A percentile compares a stretch with the other conserved stretches of the same genome.
These are phyloP conservation scores for Amanita rubescens DNA, from an alignment of 768 basidiomycete species.

Conservation along the genomic window DNA sequence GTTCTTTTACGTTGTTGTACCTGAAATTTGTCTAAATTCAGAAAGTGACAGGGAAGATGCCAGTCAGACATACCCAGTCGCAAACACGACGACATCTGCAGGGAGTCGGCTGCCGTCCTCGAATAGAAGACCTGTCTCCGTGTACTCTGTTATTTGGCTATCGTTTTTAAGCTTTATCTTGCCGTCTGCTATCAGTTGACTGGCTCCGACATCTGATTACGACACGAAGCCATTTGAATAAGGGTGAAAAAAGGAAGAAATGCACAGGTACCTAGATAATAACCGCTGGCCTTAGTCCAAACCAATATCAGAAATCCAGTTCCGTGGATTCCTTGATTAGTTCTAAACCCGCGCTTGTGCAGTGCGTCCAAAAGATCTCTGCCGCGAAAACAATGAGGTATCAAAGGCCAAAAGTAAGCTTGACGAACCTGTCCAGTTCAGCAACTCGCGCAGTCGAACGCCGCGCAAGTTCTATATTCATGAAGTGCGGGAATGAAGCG, in stretches of 20 bases:
- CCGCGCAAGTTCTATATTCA: conserved; percentile 15
- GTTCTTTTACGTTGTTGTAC: conserved; percentile 33
- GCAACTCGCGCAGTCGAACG: conserved; percentile 13
- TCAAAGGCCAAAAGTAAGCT: too few species aligned
- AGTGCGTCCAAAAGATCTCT: conserved; percentile 41
- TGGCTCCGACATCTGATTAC: conserved; percentile 49
- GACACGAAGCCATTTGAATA: background rate
- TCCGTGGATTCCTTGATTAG: conserved; percentile 33
- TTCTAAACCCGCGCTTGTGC: conserved; percentile 38
- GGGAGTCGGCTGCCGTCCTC: conserved; percentile 38
- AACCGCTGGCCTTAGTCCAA: conserved; percentile 37
- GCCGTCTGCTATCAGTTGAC: conserved; percentile 54
- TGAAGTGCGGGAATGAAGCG: conserved; percentile 37
- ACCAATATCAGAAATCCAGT: conserved; percentile 33
- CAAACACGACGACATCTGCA: conserved; percentile 52
- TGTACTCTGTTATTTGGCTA: conserved; percentile 37
- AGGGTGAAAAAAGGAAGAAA: background rate
- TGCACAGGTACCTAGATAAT: conserved; percentile 41
- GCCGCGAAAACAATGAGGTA: background rate
- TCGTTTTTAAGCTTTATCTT: conserved; percentile 71
- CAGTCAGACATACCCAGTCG: conserved; percentile 39
- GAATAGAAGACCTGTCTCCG: conserved; percentile 37
- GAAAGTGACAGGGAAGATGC: background rate
- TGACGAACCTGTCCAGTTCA: too few species aligned
- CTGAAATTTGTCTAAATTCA: conserved; percentile 21